Conservation (phyloP, 2,329 filamentous ascomycete genomes). For the Ceratocystis huliohia region DNA sequence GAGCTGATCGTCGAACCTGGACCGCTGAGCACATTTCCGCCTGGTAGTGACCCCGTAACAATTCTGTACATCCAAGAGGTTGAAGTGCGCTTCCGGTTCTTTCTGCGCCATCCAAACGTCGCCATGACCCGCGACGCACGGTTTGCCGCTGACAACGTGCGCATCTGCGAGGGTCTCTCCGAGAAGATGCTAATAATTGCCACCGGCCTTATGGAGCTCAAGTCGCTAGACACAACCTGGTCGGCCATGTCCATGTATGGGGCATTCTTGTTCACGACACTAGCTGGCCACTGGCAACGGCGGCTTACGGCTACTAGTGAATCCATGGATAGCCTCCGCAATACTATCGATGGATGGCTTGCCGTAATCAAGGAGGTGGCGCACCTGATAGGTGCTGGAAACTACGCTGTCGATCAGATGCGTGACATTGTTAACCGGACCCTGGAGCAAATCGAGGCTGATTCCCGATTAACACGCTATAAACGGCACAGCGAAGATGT, state of each 20-base stretch:
- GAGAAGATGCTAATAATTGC: constrained; percentile 50
- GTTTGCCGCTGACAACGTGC: constrained; percentile 49
- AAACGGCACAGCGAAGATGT: background rate
- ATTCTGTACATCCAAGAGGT: constrained; percentile 44
- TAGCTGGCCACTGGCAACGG: constrained; percentile 58
- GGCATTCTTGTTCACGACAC: constrained; percentile 57
- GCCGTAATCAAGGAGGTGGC: constrained; percentile 55
- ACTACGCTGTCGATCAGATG: constrained; percentile 34
- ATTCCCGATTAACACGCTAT: background rate
- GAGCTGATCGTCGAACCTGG: constrained; percentile 38
- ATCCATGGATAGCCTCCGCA: constrained; percentile 47
- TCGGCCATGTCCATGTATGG: constrained; percentile 60
- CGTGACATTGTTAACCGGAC: constrained; percentile 39
- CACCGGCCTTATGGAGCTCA: constrained; percentile 46
- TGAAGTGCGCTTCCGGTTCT: constrained; percentile 45
- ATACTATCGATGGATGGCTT: constrained; percentile 59
- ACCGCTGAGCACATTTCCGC: background rate
- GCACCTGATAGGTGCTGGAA: constrained; percentile 39
- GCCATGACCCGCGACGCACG: constrained; percentile 42
- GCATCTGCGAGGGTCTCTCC: constrained; percentile 53
- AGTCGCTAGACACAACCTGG: constrained; percentile 66
- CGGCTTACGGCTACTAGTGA: constrained; percentile 45
- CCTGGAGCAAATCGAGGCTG: constrained; percentile 37
- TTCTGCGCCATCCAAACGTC: constrained; percentile 49
- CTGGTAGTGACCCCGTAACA: constrained; percentile 31